Evolutionary conservation across 495 filamentous ascomycete genomes (phyloP), one percentile per base, ranked within the genome.

Genomic region (Zalerion maritima): DNA sequence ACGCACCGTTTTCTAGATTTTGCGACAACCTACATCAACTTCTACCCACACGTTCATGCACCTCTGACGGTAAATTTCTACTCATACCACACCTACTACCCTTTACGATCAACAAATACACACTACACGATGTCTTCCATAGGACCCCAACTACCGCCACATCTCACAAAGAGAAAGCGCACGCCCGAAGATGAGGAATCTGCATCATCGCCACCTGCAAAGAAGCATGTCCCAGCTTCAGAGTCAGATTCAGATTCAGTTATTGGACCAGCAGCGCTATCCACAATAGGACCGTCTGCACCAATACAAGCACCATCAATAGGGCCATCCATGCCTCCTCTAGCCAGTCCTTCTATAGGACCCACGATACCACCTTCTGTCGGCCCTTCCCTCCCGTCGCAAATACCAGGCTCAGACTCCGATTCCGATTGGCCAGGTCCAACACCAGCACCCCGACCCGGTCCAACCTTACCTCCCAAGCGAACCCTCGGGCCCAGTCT

Each of bases 81-180:
- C n/a, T n/a, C n/a, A n/a, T n/a, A n/a, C n/a, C n/a, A n/a, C n/a
- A n/a, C n/a, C n/a, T n/a, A n/a, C n/a, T n/a, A n/a, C n/a, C n/a
- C n/a, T n/a, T n/a, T n/a, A n/a, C n/a, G n/a, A n/a, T n/a, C n/a
- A n/a, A n/a, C n/a, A n/a, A n/a, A n/a, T n/a, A n/a, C n/a, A n/a
- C n/a, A n/a, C n/a, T 13, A 18, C 29, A 47, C 18, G 19, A 70
- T 68, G 64, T 31, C 58, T 6, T 57, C 61, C 2, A 57, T 67
- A 15, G 64, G 65, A 7, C 65, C 65, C 14, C 48, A 60, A 36
- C 41, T 70, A 12, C 63, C 65, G 3, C 55, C 64, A 5, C 60
- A 67, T 23, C 55, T 67, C 1, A 40, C 52, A 27, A 70, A 68
- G 40, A 62, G 65, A 29, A 67, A 67, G 38, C 63, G 64, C 36